Evolutionary conservation across 1,284 basidiomycete species (phyloP).

Genomic region (Amylostereum areolatum): DNA sequence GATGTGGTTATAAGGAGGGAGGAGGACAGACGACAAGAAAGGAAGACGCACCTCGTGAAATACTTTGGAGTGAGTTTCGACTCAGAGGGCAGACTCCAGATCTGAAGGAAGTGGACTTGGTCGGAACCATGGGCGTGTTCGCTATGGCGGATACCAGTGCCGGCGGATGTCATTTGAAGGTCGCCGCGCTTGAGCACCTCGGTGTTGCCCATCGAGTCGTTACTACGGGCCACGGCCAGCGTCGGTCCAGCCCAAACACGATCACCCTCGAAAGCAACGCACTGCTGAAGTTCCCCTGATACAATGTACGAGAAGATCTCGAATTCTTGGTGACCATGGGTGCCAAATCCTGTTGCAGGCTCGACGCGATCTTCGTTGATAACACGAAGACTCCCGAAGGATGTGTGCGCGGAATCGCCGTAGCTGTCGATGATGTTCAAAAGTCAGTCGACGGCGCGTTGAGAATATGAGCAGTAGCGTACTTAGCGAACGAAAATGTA

Average conservation of each 20-base stretch:
- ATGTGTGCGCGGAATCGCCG: constrained; percentile 1
- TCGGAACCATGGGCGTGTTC: constrained; percentile 58
- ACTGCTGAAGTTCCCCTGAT: constrained; percentile 77
- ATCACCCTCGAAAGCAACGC: constrained; percentile 14
- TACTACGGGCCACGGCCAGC: constrained; percentile 31
- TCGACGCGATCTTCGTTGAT: constrained; percentile 92
- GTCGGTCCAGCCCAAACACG: constrained; percentile 1
- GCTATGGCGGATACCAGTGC: constrained; percentile 83
- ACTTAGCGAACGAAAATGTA: constrained; percentile 79
- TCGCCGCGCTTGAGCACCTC: constrained; percentile 87
- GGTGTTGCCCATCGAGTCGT: constrained; percentile 86
- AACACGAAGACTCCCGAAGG: constrained; percentile 61
- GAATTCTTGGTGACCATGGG: constrained; percentile 80
- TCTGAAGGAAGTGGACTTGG: constrained; percentile 81
- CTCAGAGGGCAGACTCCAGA: constrained; percentile 72
- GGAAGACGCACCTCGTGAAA: constrained; percentile 54
- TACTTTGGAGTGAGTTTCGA: constrained; percentile 65
- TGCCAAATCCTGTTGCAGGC: constrained; percentile 77
- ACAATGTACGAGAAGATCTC: constrained; percentile 92
- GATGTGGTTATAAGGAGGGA: background rate
- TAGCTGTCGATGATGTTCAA: background rate
- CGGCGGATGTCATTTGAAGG: constrained; percentile 87
- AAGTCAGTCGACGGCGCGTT: background rate
- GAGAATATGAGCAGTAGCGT: constrained; percentile 20
- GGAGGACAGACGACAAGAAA: background rate